Evolutionary conservation across 345 rosid species (phyloP).

Genomic region (Geranium brycei): DNA sequence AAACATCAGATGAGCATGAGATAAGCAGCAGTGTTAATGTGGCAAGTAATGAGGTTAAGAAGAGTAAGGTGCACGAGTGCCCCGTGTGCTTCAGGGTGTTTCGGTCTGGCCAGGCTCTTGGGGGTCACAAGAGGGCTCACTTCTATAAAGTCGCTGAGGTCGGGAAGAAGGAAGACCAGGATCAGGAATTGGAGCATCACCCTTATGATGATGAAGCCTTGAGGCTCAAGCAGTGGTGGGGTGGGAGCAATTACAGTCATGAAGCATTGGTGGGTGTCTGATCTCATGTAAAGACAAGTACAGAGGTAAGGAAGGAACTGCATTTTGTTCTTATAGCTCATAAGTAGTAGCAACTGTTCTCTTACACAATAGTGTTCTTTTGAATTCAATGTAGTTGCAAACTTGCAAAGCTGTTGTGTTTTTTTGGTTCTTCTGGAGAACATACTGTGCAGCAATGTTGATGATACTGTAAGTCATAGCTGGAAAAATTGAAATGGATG

Average conservation of each 20-base stretch:
- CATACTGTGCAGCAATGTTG: not conserved
- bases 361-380: no score
- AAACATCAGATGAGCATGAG: conserved; percentile 5
- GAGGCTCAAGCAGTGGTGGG: conserved; percentile 45
- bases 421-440: not conserved
- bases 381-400: no score
- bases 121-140: conserved; percentile 80
- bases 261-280: not conserved
- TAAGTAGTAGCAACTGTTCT: not conserved
- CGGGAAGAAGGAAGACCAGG: conserved; percentile 9
- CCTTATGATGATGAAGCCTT: conserved; percentile 34
- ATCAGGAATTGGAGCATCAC: conserved; percentile 8
- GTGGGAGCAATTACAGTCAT: conserved; percentile 16
- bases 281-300: not conserved
- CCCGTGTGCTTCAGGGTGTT: conserved; percentile 55
- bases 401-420: no score
- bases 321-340: no score
- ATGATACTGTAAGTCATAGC: not conserved
- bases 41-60: conserved; percentile 12
- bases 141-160: conserved; percentile 14
- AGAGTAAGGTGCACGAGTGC: conserved; percentile 39
- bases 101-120: conserved; percentile 71
- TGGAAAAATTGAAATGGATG: not conserved
- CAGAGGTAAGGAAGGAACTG: not conserved
- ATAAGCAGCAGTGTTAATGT: conserved; percentile 5